These are phyloP conservation scores for Clavaria fumosa DNA, from an alignment of 768 basidiomycete genomes.

Conservation along the genomic window DNA sequence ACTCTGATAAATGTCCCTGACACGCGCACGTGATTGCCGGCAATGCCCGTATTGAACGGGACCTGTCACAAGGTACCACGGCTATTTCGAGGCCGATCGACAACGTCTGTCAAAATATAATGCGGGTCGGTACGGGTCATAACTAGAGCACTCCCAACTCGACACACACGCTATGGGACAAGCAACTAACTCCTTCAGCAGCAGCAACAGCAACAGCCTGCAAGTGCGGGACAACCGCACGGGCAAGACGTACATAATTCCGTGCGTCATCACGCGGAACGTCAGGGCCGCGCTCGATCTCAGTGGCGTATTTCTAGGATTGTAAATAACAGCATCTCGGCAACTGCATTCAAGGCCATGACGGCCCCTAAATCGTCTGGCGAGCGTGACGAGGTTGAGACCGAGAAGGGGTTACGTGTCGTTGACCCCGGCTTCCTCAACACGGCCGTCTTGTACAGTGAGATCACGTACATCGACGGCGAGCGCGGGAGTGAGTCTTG, in stretches of 20 bases:
- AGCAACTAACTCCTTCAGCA: not conserved
- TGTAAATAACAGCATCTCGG: constrained; percentile 61
- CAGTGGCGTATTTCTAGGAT: constrained; percentile 33
- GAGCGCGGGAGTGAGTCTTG: constrained; percentile 50
- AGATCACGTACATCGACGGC: constrained; percentile 86
- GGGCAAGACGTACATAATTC: constrained; percentile 57
- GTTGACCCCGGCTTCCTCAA: constrained; percentile 72
- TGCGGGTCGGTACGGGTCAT: too few species aligned
- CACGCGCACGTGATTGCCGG: too few species aligned
- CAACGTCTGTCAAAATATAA: too few species aligned
- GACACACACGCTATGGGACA: too few species aligned
- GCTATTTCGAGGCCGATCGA: too few species aligned
- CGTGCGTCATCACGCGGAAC: constrained; percentile 30
- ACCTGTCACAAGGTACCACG: too few species aligned
- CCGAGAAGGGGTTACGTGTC: constrained; percentile 65
- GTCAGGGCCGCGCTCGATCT: not conserved
- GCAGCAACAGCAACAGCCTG: constrained; percentile 23
- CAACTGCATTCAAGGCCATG: constrained; percentile 70
- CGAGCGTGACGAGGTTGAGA: constrained; percentile 71
- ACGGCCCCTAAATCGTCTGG: constrained; percentile 38
- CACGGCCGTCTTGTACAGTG: constrained; percentile 63
- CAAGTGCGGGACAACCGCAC: constrained; percentile 77
- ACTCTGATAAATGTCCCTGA: too few species aligned
- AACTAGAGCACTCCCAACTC: too few species aligned
- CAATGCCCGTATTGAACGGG: too few species aligned